Percentiles rank a stretch among this genome's conserved stretches.
Conservation (phyloP, 2,329 filamentous ascomycete species). For the Pseudogymnoascus sp. region DNA sequence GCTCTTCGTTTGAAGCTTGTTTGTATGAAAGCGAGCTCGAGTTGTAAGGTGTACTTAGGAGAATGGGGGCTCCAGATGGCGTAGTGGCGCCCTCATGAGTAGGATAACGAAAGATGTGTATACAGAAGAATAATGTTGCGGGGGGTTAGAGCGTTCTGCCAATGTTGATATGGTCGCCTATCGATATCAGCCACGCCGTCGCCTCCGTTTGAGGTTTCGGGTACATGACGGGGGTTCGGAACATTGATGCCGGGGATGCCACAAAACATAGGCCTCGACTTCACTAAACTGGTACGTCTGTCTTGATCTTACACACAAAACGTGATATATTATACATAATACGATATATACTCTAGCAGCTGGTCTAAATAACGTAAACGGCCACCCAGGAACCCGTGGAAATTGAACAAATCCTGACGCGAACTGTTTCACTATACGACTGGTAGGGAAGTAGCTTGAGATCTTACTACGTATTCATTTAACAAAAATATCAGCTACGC, state of each 20-base stretch:
- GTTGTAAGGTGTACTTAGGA: neutral
- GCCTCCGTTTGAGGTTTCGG: slow-evolving; percentile 1
- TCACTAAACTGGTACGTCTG: neutral
- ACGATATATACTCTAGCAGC: neutral
- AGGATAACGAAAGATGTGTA: neutral
- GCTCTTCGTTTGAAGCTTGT: slow-evolving; percentile 23
- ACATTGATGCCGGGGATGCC: neutral
- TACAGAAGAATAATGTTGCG: neutral
- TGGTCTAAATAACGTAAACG: neutral
- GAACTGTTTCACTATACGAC: neutral
- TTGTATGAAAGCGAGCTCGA: neutral
- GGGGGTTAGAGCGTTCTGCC: neutral
- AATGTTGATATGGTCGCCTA: neutral
- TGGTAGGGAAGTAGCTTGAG: neutral
- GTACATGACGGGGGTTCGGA: slow-evolving; percentile 1
- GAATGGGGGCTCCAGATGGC: slow-evolving; percentile 1
- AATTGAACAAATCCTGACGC: neutral
- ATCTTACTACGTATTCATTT: neutral
- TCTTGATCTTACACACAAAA: neutral
- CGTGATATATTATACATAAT: neutral
- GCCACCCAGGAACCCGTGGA: neutral
- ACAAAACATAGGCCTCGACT: neutral
- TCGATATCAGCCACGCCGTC: neutral
- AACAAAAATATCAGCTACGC: neutral
- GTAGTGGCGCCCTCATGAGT: neutral